Evolutionary conservation across 768 basidiomycete species (phyloP).

Genomic region (Porphyrellus cyaneotinctus): DNA sequence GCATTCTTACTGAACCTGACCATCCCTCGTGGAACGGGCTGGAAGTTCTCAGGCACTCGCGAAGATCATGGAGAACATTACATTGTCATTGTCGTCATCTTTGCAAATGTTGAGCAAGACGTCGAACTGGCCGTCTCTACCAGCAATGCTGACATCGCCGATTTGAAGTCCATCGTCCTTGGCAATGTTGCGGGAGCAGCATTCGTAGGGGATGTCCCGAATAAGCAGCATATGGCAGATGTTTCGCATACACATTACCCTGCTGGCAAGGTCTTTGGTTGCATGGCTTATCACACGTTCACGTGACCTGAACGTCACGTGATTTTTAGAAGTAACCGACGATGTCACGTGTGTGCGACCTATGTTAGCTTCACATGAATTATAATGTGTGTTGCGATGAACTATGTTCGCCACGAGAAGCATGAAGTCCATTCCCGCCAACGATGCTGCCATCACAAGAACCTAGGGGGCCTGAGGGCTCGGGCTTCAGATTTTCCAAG

Average conservation of each 20-base stretch:
- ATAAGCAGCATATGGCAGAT: background rate
- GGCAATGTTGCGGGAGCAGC: background rate
- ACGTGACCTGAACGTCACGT: too few species aligned
- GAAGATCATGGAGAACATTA: background rate
- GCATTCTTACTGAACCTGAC: background rate
- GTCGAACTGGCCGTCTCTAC: background rate
- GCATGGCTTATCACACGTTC: too few species aligned
- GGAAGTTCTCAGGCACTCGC: background rate
- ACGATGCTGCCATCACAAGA: too few species aligned
- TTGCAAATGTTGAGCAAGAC: conserved; percentile 1
- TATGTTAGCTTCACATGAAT: too few species aligned
- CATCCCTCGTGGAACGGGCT: background rate
- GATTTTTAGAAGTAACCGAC: too few species aligned
- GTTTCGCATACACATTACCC: background rate
- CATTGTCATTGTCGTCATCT: background rate
- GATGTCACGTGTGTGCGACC: too few species aligned
- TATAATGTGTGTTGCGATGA: too few species aligned
- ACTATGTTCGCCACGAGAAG: too few species aligned
- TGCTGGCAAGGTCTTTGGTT: too few species aligned
- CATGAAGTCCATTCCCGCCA: too few species aligned
- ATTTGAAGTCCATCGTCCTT: background rate
- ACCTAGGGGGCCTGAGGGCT: too few species aligned
- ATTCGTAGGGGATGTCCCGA: background rate
- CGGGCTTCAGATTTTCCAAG: too few species aligned
- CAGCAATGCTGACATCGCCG: background rate